phyloP scores from a whole-genome alignment of 1,139 yeast genomes.

The Pneumocystis wakefieldiae region DNA sequence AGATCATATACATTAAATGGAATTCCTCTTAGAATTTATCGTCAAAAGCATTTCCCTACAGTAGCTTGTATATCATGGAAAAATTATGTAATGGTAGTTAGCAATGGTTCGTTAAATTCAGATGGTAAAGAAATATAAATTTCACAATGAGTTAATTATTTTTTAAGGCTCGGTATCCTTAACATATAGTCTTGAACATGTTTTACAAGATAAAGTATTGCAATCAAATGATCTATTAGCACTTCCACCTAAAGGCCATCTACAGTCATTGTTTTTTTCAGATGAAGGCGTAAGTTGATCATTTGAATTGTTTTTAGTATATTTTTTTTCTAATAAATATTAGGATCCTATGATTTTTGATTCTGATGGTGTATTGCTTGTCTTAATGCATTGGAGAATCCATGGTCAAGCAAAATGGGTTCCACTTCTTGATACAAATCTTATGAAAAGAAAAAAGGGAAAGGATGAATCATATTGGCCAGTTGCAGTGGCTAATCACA shows the following conservation, averaged over 20 bases:
- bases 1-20: conserved; percentile 44
- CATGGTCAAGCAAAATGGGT: conserved; percentile 71
- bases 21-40: conserved; percentile 36
- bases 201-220: conserved; percentile 25
- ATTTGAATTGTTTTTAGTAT: neutral
- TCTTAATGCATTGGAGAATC: conserved; percentile 61
- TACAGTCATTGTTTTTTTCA: conserved; percentile 57
- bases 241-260: conserved; percentile 17
- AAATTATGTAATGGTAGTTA: conserved; percentile 32
- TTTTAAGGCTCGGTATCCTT: conserved; percentile 15
- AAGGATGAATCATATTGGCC: conserved; percentile 61
- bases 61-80: conserved; percentile 40
- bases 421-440: conserved; percentile 57
- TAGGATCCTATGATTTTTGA: conserved; percentile 73
- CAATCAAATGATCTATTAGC: conserved; percentile 27
- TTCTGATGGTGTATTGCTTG: conserved; percentile 54
- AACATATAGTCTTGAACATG: conserved; percentile 27
- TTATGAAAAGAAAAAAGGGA: conserved; percentile 35
- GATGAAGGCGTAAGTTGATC: conserved; percentile 36
- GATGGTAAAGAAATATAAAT: conserved; percentile 8
- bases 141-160: neutral
- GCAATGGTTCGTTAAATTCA: conserved; percentile 16
- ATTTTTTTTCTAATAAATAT: conserved; percentile 22
- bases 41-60: conserved; percentile 35
- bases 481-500: conserved; percentile 43